Conservation (phyloP, 2,329 filamentous ascomycete genomes). For the Aspergillus sp. region DNA sequence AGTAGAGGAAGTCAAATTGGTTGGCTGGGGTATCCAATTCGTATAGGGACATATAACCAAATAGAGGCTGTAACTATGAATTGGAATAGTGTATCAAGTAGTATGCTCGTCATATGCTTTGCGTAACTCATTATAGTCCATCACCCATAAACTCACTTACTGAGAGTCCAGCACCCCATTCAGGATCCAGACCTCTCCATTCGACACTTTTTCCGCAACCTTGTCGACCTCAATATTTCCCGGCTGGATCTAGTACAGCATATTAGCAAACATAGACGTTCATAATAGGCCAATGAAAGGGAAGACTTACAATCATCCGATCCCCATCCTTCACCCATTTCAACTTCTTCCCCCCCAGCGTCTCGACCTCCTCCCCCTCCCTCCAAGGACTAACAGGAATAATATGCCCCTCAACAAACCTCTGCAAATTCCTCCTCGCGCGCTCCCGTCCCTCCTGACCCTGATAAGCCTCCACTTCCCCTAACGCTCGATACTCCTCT, state of each 20-base stretch:
- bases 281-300: slow-evolving; percentile 1
- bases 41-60: no score
- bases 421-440: slow-evolving; percentile 64
- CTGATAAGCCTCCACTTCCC: slow-evolving; percentile 60
- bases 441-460: slow-evolving; percentile 66
- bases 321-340: slow-evolving; percentile 71
- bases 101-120: no score
- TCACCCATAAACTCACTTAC: slow-evolving; percentile 10
- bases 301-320: slow-evolving; percentile 53
- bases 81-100: no score
- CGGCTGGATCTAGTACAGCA: slow-evolving; percentile 50
- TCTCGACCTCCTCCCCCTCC: slow-evolving; percentile 57
- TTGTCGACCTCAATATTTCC: slow-evolving; percentile 68
- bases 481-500: slow-evolving; percentile 60
- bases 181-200: slow-evolving; percentile 81
- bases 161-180: slow-evolving; percentile 52
- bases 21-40: no score
- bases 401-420: slow-evolving; percentile 81
- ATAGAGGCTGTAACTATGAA: no score
- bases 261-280: slow-evolving; percentile 1
- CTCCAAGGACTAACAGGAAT: slow-evolving; percentile 68
- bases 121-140: slow-evolving; percentile 1
- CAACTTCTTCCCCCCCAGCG: slow-evolving; percentile 59
- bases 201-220: slow-evolving; percentile 67
- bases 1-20: no score